These are phyloP conservation scores for Helotiales sp. DNA, from an alignment of 2,329 filamentous ascomycete genomes.

Conservation along the genomic window DNA sequence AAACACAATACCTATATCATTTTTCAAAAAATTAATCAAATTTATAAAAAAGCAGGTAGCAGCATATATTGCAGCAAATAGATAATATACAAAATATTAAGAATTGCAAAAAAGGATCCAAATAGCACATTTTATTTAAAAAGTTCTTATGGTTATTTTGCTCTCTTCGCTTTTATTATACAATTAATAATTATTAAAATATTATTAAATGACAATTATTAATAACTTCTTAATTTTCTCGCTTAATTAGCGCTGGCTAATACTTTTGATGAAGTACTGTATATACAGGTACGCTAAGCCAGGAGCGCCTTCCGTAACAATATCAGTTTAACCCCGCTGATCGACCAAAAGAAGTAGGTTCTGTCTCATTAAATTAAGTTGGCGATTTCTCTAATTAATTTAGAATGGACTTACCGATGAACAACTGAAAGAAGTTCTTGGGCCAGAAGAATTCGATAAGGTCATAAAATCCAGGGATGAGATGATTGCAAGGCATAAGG, in stretches of 20 bases:
- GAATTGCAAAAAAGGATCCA: too few relatives aligned
- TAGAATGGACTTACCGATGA: constrained; percentile 24
- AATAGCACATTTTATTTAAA: too few relatives aligned
- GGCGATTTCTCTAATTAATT: constrained; percentile 12
- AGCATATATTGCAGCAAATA: background rate
- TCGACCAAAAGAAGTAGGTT: constrained; percentile 20
- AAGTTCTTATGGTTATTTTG: too few relatives aligned
- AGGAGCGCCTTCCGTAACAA: too few relatives aligned
- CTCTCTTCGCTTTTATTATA: too few relatives aligned
- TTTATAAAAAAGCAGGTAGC: background rate
- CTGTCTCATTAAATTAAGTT: constrained; percentile 7
- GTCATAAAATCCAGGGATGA: constrained; percentile 20
- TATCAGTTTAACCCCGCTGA: constrained; percentile 27
- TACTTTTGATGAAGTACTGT: too few relatives aligned
- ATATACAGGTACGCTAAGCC: too few relatives aligned
- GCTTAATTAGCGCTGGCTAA: too few relatives aligned
- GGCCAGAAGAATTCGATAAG: constrained; percentile 13
- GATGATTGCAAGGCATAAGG: constrained; percentile 16
- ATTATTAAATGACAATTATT: too few relatives aligned
- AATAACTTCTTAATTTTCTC: too few relatives aligned
- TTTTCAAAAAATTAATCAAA: background rate
- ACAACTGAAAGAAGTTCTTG: constrained; percentile 17
- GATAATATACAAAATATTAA: background rate
- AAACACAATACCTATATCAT: too few relatives aligned
- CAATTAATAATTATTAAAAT: too few relatives aligned